Evolutionary conservation across 2,329 filamentous ascomycete genomes (phyloP), one percentile per base, ranked within the genome.

Genomic region (Zymoseptoria passerinii): DNA sequence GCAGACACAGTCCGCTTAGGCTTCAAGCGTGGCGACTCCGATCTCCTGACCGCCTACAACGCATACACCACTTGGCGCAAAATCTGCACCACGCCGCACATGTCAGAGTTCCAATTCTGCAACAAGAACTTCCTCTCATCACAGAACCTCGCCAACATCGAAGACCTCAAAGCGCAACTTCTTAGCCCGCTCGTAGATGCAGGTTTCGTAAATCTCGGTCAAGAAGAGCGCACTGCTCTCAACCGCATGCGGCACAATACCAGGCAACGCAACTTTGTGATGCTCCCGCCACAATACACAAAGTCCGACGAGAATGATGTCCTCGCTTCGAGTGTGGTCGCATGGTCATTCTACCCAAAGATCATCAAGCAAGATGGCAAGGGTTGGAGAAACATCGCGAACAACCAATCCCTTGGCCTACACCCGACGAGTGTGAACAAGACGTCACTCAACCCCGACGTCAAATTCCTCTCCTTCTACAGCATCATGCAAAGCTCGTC

Each of bases 281-380:
- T 85, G n/a, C 80, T 96, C 0, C 92, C 92, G 0, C 79, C 85
- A 50, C 80, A 87, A 9, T 86, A 90, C 64, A 87, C 92, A 67
- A 73, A 79, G 28, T 88, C 94, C 70, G 91, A 88, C 63, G 82
- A 86, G 56, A 92, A 95, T 62, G 92, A 99, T 65, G 68, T 86
- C 0, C 80, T 96, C 23, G 81, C 90, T 5, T 84, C 86, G 60
- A 88, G 91, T 0, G 88, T 96, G 49, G 88, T 96, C 65, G 89
- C 91, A 0, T 95, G 90, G 83, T 92, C 90, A 55, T 96, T 99
- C 76, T 97, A 99, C 69, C 94, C 94, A 0, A 96, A 96, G 68
- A 82, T 99, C 16, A 81, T 97, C 3, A 83, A 88, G 27, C 84
- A 88, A 57, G 92, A 97, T 67, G 85, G 84, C 53, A 95, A 91